Conservation (phyloP, 1,284 basidiomycete genomes). For the Coniferiporia sulphurascens region DNA sequence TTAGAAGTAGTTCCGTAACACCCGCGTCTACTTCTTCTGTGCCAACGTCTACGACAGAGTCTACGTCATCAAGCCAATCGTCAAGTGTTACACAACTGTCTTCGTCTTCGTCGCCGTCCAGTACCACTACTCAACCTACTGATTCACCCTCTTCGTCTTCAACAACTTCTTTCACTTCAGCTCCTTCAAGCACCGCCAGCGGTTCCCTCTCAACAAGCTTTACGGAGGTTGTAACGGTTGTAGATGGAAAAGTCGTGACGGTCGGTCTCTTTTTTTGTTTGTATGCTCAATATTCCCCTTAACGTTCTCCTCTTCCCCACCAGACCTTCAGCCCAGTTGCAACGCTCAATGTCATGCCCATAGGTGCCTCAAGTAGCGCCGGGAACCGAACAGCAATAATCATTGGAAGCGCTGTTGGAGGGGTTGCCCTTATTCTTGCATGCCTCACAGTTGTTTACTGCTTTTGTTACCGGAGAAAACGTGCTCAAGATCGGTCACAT, state of each 20-base stretch:
- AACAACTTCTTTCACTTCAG: neutral
- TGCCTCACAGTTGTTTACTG: conserved; percentile 36
- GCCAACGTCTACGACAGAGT: neutral
- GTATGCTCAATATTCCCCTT: neutral
- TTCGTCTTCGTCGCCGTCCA: neutral
- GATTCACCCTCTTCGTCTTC: neutral
- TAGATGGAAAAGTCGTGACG: conserved; percentile 11
- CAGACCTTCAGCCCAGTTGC: conserved; percentile 27
- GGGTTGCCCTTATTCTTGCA: conserved; percentile 33
- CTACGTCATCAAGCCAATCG: neutral
- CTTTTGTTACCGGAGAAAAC: conserved; percentile 38
- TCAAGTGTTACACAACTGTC: neutral
- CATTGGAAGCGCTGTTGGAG: conserved; percentile 43
- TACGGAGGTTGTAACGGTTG: conserved; percentile 10
- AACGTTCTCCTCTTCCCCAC: neutral
- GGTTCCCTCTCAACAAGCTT: conserved; percentile 12
- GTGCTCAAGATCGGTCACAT: conserved; percentile 29
- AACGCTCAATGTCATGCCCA: conserved; percentile 20
- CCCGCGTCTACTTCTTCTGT: conserved; percentile 1
- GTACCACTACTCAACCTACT: neutral
- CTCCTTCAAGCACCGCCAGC: neutral
- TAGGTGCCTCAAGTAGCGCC: conserved; percentile 10
- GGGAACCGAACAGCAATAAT: conserved; percentile 37
- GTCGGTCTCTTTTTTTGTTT: conserved; percentile 6
- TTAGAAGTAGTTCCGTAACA: neutral